phyloP scores from a whole-genome alignment of 2,329 filamentous ascomycete species.

The Fusarium musae region DNA sequence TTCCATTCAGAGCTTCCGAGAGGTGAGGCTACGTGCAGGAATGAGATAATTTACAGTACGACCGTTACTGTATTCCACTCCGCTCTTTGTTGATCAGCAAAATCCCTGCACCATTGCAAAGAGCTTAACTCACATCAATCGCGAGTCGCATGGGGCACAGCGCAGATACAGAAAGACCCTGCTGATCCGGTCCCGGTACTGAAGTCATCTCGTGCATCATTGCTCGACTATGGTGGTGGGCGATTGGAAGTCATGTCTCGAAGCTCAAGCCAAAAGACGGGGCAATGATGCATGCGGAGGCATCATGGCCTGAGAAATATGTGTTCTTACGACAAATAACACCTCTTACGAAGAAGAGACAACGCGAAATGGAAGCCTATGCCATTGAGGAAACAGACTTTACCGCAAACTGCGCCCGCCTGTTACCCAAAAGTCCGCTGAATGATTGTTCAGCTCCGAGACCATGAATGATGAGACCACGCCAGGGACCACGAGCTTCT shows the following conservation, averaged over 20 bases:
- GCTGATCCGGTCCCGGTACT: slow-evolving; percentile 40
- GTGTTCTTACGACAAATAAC: slow-evolving; percentile 4
- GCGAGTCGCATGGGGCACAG: slow-evolving; percentile 3
- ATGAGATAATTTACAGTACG: slow-evolving; percentile 32
- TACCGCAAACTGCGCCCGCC: background rate
- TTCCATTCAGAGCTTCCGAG: background rate
- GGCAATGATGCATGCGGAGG: slow-evolving; percentile 27
- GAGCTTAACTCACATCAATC: slow-evolving; percentile 18
- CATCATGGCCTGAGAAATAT: slow-evolving; percentile 24
- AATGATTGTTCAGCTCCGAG: slow-evolving; percentile 12
- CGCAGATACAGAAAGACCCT: slow-evolving; percentile 38
- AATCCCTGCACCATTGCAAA: slow-evolving; percentile 3
- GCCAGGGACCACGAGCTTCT: slow-evolving; percentile 20
- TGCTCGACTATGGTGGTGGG: slow-evolving; percentile 6
- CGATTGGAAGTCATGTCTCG: slow-evolving; percentile 14
- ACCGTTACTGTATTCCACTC: slow-evolving; percentile 11
- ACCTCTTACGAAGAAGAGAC: background rate
- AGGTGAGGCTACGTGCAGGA: slow-evolving; percentile 24
- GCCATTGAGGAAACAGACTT: background rate
- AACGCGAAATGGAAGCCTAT: background rate
- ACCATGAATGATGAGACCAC: slow-evolving; percentile 25
- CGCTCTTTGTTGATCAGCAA: slow-evolving; percentile 19
- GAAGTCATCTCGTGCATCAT: slow-evolving; percentile 36
- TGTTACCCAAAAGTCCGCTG: background rate
- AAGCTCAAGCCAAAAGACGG: slow-evolving; percentile 26